A percentile compares a stretch with the other conserved stretches of the same genome.
These are phyloP conservation scores for Akanthomyces muscarius DNA, from an alignment of 2,329 filamentous ascomycete species.

Conservation along the genomic window DNA sequence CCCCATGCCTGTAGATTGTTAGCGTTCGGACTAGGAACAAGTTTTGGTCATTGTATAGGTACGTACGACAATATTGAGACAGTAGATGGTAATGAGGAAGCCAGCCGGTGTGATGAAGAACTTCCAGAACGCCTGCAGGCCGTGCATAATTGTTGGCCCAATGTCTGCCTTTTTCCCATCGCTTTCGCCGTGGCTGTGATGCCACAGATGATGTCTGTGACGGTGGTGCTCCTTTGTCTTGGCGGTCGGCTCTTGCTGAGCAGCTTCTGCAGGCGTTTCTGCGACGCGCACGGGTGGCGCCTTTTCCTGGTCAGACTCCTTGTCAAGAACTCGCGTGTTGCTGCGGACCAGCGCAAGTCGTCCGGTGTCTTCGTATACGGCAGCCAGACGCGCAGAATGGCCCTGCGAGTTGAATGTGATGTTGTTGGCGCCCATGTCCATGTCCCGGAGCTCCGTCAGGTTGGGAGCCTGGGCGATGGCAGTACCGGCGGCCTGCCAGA, in stretches of 20 bases:
- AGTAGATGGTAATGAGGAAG: constrained; percentile 29
- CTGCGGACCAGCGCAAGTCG: constrained; percentile 24
- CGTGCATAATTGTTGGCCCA: constrained; percentile 23
- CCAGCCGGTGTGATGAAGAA: constrained; percentile 28
- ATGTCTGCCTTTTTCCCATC: constrained; percentile 24
- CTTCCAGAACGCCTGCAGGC: constrained; percentile 28
- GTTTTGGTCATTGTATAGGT: too few species aligned
- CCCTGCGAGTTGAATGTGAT: constrained; percentile 29
- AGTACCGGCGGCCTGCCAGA: constrained; percentile 30
- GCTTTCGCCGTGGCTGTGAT: constrained; percentile 21
- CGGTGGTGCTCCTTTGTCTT: constrained; percentile 10
- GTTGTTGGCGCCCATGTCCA: constrained; percentile 25
- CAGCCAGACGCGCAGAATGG: constrained; percentile 27
- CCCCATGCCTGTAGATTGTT: constrained; percentile 23
- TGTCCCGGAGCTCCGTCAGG: constrained; percentile 27
- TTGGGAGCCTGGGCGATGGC: constrained; percentile 30
- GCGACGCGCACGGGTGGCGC: background rate
- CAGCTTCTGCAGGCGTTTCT: background rate
- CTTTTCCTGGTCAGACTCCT: background rate
- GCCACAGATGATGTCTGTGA: constrained; percentile 18
- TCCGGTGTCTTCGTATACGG: constrained; percentile 23
- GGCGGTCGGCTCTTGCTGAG: background rate
- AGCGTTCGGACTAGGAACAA: background rate
- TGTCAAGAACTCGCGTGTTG: constrained; percentile 5
- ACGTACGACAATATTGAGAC: constrained; percentile 29